Conservation (phyloP, 495 filamentous ascomycete genomes). For the Podospora sp. region DNA sequence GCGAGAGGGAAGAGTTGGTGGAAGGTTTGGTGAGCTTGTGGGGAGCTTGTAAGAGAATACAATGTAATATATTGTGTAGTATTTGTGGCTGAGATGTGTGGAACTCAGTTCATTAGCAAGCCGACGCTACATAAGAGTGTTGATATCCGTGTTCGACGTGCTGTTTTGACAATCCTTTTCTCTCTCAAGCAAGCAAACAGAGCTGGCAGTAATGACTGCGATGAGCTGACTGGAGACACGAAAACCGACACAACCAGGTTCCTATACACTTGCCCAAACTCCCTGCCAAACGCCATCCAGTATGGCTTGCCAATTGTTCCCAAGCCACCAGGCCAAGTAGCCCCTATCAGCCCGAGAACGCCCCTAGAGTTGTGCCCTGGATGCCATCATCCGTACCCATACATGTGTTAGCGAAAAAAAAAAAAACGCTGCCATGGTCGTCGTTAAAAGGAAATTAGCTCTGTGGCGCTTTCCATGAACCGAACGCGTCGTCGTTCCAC, state of each 20-base stretch:
- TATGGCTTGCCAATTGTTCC: background rate
- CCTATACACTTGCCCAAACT: background rate
- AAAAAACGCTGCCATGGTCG: background rate
- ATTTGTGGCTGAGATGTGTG: background rate
- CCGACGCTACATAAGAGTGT: background rate
- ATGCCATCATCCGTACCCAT: background rate
- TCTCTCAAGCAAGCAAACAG: background rate
- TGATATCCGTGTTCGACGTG: background rate
- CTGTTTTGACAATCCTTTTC: background rate
- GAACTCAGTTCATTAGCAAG: background rate
- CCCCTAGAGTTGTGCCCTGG: background rate
- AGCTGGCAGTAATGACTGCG: constrained; percentile 9
- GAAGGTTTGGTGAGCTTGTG: constrained; percentile 52
- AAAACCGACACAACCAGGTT: background rate
- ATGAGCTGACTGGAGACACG: no score
- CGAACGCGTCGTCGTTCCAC: constrained; percentile 34
- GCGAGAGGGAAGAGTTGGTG: constrained; percentile 42
- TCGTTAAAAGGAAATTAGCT: constrained; percentile 18
- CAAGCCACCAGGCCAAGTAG: background rate
- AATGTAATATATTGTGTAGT: constrained; percentile 3
- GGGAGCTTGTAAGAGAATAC: background rate
- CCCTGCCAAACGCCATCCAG: background rate
- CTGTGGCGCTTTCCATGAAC: constrained; percentile 37
- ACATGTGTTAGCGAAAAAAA: background rate
- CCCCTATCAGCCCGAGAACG: background rate